These are phyloP conservation scores for Pyrenophora tritici-repentis DNA, from an alignment of 2,329 filamentous ascomycete genomes.

Conservation along the genomic window DNA sequence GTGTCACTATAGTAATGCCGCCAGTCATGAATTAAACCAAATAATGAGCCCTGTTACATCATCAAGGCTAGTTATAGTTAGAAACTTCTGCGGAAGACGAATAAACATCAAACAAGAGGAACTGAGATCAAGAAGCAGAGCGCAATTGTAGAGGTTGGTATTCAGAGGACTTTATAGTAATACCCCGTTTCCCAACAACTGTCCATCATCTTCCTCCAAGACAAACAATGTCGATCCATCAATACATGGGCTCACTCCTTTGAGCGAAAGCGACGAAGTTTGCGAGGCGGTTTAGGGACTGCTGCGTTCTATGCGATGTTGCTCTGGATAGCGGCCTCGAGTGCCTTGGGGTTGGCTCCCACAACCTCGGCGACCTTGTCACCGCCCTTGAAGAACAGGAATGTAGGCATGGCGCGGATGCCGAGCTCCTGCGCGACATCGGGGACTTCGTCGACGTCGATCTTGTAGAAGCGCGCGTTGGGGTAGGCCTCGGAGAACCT, in stretches of 20 bases:
- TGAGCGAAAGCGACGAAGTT: slow-evolving; percentile 12
- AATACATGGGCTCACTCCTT: slow-evolving; percentile 15
- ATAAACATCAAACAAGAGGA: not conserved
- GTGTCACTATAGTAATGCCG: too few relatives aligned
- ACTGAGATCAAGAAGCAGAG: not conserved
- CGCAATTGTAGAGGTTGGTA: slow-evolving; percentile 6
- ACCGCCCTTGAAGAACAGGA: slow-evolving; percentile 81
- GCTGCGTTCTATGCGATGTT: slow-evolving; percentile 29
- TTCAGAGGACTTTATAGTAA: slow-evolving; percentile 25
- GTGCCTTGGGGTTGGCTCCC: slow-evolving; percentile 76
- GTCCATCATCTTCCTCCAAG: not conserved
- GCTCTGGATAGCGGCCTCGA: slow-evolving; percentile 60
- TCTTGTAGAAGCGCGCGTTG: slow-evolving; percentile 77
- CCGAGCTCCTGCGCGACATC: slow-evolving; percentile 76
- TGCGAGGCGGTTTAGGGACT: slow-evolving; percentile 1
- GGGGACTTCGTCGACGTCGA: slow-evolving; percentile 84
- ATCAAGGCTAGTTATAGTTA: too few relatives aligned
- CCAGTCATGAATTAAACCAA: too few relatives aligned
- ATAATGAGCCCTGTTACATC: too few relatives aligned
- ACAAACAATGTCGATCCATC: not conserved
- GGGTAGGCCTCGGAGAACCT: slow-evolving; percentile 66
- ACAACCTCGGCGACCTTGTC: slow-evolving; percentile 74
- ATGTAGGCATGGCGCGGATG: slow-evolving; percentile 91
- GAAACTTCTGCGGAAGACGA: too few relatives aligned
- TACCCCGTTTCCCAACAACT: slow-evolving; percentile 13